phyloP scores from a whole-genome alignment of 371 early-diverging fungal species.

The Entomophthora muscae region DNA sequence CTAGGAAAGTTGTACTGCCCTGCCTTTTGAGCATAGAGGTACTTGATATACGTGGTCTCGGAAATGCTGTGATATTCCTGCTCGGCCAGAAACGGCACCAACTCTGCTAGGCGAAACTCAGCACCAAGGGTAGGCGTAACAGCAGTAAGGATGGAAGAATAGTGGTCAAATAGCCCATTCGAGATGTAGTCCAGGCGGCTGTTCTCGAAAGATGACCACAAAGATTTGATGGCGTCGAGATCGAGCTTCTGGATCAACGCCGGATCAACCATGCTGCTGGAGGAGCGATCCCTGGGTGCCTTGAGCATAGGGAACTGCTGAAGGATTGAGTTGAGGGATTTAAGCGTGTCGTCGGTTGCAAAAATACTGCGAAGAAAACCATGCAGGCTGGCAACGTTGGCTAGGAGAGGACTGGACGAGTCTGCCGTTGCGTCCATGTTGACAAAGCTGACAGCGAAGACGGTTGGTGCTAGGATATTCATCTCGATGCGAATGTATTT shows the following conservation, averaged over 20 bases:
- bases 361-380: conserved; percentile 35
- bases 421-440: conserved; percentile 22
- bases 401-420: conserved; percentile 28
- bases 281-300: conserved; percentile 8
- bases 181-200: background rate
- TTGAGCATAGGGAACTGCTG: conserved; percentile 8
- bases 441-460: conserved; percentile 34
- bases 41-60: conserved; percentile 16
- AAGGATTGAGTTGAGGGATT: conserved; percentile 9
- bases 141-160: background rate
- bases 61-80: conserved; percentile 5
- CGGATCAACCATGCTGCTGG: background rate
- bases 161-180: conserved; percentile 10
- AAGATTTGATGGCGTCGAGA: conserved; percentile 8
- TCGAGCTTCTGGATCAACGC: background rate
- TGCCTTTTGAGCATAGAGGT: conserved; percentile 14
- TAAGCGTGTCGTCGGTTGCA: conserved; percentile 48
- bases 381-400: conserved; percentile 45
- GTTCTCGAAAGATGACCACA: conserved; percentile 11
- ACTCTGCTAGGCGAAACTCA: background rate
- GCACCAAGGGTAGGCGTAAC: background rate
- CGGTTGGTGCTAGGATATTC: conserved; percentile 36
- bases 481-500: conserved; percentile 32
- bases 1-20: conserved; percentile 11
- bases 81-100: background rate